Evolutionary conservation across 139 green algal species (phyloP), one percentile per base, ranked within the genome.

Genomic region (Protoeuglena noctilucae): DNA sequence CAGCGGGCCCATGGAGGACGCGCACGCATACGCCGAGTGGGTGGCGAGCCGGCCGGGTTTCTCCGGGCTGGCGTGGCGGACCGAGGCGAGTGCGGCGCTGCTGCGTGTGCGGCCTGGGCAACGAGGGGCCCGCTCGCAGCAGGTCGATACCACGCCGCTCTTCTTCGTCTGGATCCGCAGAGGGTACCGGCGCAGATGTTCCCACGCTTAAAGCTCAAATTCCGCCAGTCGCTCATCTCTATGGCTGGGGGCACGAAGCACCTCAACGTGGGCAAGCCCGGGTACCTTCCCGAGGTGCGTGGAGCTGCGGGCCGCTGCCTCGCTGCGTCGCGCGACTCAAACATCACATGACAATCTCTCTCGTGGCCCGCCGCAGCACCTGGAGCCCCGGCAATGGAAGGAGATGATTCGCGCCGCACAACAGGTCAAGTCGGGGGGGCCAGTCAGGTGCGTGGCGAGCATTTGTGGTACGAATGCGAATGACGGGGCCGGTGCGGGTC

Each of bases 171-270:
- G 19, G 19, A 48, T 48, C 19, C 40, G 40, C 19, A n/a, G n/a
- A n/a, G 63, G 1, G 63, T 58, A 0, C 25, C 70, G 0, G 71
- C 62, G 2, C 87, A 93, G 58, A 63, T 69, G 54, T 93, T 88
- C 59, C 86, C 86, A 7, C 77, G 75, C 48, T 68, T 96, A 58
- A 65, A 81, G 16, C 66, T 94, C 5, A 80, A 91, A 65, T 73
- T 75, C 60, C 81, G 82, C 61, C 76, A 76, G 26, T 84, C 86
- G 66, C 68, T 95, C 14, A 87, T 95, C 48, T 73, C 62, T 18
- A 63, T 94, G 29, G 68, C 75, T 12, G 85, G 85, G 0, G 87
- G 85, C 45, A 81, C 85, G 65, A 56, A 56, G 25, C 23, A 30
- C 14, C 62, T 91, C 48, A 78, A 84, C 21, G 65, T 93, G n/a